These are phyloP conservation scores for Candida nonsorbophila DNA, from an alignment of 805 yeast species.

Conservation along the genomic window DNA sequence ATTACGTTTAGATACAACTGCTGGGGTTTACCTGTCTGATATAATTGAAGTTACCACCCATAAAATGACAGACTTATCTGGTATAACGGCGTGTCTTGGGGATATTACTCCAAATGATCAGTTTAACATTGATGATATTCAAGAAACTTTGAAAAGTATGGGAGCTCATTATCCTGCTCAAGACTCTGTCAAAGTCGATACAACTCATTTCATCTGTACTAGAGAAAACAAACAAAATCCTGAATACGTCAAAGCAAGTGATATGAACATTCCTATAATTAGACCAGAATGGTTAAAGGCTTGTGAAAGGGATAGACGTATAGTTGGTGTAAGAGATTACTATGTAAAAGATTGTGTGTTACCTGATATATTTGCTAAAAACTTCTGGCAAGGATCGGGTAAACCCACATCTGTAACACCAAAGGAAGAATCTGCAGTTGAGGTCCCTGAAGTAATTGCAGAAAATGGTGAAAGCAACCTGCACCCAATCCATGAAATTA, in stretches of 20 bases:
- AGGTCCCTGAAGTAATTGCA: constrained; percentile 4
- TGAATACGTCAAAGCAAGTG: constrained; percentile 74
- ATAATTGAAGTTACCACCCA: constrained; percentile 72
- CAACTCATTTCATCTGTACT: constrained; percentile 87
- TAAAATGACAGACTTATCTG: constrained; percentile 92
- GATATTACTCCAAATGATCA: constrained; percentile 57
- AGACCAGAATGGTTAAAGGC: constrained; percentile 97
- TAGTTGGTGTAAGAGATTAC: constrained; percentile 89
- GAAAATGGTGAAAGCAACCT: constrained; percentile 1
- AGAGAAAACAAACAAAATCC: constrained; percentile 54
- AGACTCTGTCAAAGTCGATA: constrained; percentile 71
- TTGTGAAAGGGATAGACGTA: constrained; percentile 80
- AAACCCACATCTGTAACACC: neutral
- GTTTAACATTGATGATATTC: constrained; percentile 48
- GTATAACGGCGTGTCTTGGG: constrained; percentile 89
- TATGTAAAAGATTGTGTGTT: constrained; percentile 55
- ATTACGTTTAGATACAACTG: constrained; percentile 77
- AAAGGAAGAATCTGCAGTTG: constrained; percentile 2
- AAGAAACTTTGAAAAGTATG: constrained; percentile 56
- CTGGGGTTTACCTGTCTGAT: constrained; percentile 78
- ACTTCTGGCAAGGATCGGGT: constrained; percentile 33
- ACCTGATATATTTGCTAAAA: constrained; percentile 37
- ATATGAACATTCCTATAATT: constrained; percentile 85
- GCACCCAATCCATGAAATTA: constrained; percentile 3
- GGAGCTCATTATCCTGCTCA: constrained; percentile 75